Evolutionary conservation across 352 stramenopile genomes (phyloP), one percentile per base, ranked within the genome.

Genomic region (Phytophthora tubulina): DNA sequence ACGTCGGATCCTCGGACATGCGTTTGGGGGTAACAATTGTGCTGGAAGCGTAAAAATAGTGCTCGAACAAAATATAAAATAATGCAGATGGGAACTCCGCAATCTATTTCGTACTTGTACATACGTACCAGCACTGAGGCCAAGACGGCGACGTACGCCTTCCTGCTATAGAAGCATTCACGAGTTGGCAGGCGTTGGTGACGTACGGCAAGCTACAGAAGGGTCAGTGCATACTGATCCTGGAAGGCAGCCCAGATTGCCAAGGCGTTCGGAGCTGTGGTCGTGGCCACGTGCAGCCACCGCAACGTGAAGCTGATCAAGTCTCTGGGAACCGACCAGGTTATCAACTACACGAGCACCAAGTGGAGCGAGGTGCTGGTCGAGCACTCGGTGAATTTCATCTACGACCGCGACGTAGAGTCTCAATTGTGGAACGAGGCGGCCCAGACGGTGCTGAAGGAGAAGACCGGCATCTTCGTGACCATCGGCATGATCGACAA

Each of bases 171-270:
- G n/a, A n/a, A n/a, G n/a, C n/a, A n/a, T n/a, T n/a, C n/a, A 88
- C 73, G 2, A 78, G 67, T 41, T 76, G 75, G 45, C 76, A 86
- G 44, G 71, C 60, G 3, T 51, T 87, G n/a, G n/a, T n/a, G n/a
- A n/a, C n/a, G n/a, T n/a, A n/a, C n/a, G n/a, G n/a, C n/a, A n/a
- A n/a, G n/a, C 45, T 77, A 32, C 68, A 78, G 51, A 67, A 41
- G 49, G 78, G 51, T 30, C 62, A 74, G 38, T 56, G 63, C 33
- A 67, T 92, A 48, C 59, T 93, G 4, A 73, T 92, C n/a, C 48
- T 67, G 4, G 59, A 48, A 11, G 84, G 85, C 15, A 88, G 79
- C 68, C 30, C 86, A 93, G 53, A 75, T 95, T 51, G 81, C 84
- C 36, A 88, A 88, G 67, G 67, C 67, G 2, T n/a, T 79, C 4